Evolutionary conservation across 352 stramenopile genomes (phyloP), one percentile per base, ranked within the genome.

Genomic region (Phytophthora foliorum): DNA sequence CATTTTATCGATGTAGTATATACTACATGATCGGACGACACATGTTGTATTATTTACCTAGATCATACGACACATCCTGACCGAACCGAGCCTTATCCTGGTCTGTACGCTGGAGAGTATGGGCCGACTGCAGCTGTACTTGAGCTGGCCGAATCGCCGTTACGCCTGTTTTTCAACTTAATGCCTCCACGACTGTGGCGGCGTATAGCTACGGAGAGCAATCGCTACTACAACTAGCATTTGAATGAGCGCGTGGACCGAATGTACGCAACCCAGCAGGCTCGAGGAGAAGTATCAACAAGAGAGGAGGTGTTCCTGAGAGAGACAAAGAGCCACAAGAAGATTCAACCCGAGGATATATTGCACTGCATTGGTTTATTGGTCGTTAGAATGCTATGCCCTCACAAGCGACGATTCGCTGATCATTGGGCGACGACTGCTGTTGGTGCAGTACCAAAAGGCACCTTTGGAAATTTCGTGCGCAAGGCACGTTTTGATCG

Each of bases 321-420:
- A 3, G 63, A 70, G 27, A 65, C 46, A 0, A 65, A 56, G 19
- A n/a, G 4, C 11, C 57, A 63, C 57, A 67, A 69, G 51, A n/a
- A 61, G 14, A 65, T 69, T 14, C 14, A 61, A 24, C 3, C 39
- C 1, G 25, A 70, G 27, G 25, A 66, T 6, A 21, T 70, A 4
- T 2, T 70, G 38, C 51, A 56, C 17, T 69, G 53, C 21, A 65
- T 75, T 50, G 61, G 55, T 0, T n/a, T 66, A 13, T 11, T 71
- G 9, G 13, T 70, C 4, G 45, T 48, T 3, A 6, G 67, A 24
- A 67, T 67, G 48, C 25, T 67, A 3, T 59, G 24, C 21, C 55
- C 55, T 16, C 67, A 67, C 7, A 39, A 32, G 29, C 49, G 34
- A 14, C 29, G 24, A 13, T 53, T 64, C 13, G 24, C 46, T 6